These are phyloP conservation scores for Hysterium pulicare DNA, from an alignment of 2,329 filamentous ascomycete genomes.

Conservation along the genomic window DNA sequence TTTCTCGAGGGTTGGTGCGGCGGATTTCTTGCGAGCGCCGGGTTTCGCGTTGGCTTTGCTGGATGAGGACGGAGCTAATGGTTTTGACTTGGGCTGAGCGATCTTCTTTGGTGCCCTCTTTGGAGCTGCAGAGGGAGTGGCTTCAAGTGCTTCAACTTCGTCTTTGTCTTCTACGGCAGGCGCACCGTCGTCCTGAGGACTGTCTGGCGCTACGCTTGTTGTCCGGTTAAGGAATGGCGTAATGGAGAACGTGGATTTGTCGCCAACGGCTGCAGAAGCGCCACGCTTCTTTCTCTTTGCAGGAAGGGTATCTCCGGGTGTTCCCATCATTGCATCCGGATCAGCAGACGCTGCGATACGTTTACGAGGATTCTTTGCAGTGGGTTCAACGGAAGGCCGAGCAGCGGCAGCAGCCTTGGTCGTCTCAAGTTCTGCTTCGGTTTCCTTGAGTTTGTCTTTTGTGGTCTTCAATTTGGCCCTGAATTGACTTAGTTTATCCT, in stretches of 20 bases:
- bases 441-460: slow-evolving; percentile 71
- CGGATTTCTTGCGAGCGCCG: slow-evolving; percentile 34
- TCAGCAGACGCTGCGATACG: slow-evolving; percentile 43
- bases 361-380: slow-evolving; percentile 41
- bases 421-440: slow-evolving; percentile 49
- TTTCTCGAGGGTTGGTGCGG: slow-evolving; percentile 39
- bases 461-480: slow-evolving; percentile 66
- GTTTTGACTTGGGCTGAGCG: slow-evolving; percentile 35
- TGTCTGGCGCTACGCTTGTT: slow-evolving; percentile 53
- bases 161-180: slow-evolving; percentile 27
- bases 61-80: slow-evolving; percentile 43
- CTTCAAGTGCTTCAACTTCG: slow-evolving; percentile 23
- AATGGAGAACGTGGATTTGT: slow-evolving; percentile 91
- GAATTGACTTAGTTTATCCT: slow-evolving; percentile 67
- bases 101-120: slow-evolving; percentile 27
- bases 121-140: slow-evolving; percentile 27
- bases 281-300: slow-evolving; percentile 45
- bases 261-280: slow-evolving; percentile 60
- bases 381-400: slow-evolving; percentile 25
- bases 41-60: slow-evolving; percentile 46
- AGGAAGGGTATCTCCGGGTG: slow-evolving; percentile 46
- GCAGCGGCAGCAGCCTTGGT: slow-evolving; percentile 36
- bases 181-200: slow-evolving; percentile 36
- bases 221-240: slow-evolving; percentile 87
- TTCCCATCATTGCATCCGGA: slow-evolving; percentile 48